A percentile compares a stretch with the other conserved stretches of the same genome.
These are phyloP conservation scores for Ceratocystis destructans DNA, from an alignment of 2,329 filamentous ascomycete species.

Conservation along the genomic window DNA sequence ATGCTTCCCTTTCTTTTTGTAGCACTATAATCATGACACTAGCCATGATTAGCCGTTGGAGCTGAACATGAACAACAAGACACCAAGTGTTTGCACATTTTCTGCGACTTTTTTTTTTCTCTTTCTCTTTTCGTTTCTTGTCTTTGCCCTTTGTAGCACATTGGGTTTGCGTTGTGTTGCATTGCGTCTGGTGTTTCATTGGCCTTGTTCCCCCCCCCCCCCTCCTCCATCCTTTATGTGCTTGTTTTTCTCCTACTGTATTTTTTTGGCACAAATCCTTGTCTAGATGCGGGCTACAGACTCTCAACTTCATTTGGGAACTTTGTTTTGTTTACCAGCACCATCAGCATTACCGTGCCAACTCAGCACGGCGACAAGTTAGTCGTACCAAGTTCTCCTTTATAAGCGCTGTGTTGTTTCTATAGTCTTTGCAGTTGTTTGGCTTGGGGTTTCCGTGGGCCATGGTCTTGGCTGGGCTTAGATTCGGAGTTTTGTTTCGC, in stretches of 20 bases:
- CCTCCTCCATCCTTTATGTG: background rate
- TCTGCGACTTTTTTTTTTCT: background rate
- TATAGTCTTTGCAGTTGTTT: background rate
- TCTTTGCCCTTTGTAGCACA: background rate
- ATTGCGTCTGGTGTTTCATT: background rate
- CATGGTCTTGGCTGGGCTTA: background rate
- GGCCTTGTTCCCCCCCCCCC: background rate
- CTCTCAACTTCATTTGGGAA: background rate
- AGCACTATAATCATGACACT: background rate
- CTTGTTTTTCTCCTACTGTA: background rate
- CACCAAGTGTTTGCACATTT: background rate
- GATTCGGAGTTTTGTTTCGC: background rate
- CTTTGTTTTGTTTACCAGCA: background rate
- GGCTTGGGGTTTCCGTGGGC: background rate
- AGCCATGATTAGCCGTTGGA: background rate
- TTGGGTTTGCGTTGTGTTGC: slow-evolving; percentile 2
- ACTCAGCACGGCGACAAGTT: background rate
- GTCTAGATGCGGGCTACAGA: too few species aligned
- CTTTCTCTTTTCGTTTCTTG: background rate
- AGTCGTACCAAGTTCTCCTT: background rate
- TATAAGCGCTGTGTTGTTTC: background rate
- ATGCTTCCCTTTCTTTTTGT: background rate
- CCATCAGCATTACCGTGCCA: background rate
- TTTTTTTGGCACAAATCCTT: too few species aligned
- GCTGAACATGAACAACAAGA: background rate